Base-by-base conservation (phyloP, 2,329 filamentous ascomycete genomes). In the Lasiodiplodia sp. region DNA sequence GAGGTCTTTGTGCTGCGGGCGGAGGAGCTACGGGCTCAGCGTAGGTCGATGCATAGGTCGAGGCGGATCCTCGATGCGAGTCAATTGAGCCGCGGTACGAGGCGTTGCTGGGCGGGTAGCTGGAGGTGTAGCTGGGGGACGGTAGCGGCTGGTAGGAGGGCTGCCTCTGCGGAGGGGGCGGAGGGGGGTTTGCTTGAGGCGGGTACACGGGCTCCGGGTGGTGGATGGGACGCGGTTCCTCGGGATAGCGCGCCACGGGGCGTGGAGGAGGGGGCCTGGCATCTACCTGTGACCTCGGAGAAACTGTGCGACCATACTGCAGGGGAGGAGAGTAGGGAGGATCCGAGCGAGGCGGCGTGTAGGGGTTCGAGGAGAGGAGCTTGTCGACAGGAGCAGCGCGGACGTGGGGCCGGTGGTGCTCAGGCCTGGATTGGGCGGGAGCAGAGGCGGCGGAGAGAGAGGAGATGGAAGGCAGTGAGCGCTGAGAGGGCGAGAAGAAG, bases 71-170 rank as follows among this genome's bases (percentile, higher is more conserved):
- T 68, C 76, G 78, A 68, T 80, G 77, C n/a, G 78, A 79, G 66
- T 76, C 75, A 51, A 80, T 74, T 55, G 78, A 80, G 57, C 75
- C 75, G 47, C 78, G 78, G 74, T 77, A 79, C 72, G 77, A 73
- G 69, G 75, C 78, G 68, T 73, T 77, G 72, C 77, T 80, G 47
- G 77, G 77, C 28, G 76, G 73, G 72, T 80, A 80, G 72, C 75
- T 80, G 49, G 79, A 76, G 62, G 78, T 78, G 71, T 80, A 79
- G 71, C 74, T 77, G 64, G 79, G 78, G 60, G 78, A 80, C n/a
- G 76, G 76, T 37, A 79, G 72, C 64, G 77, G 75, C 67, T 78
- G 62, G 40, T 66, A 64, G 12, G 40, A 21, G 14, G 62, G 56
- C 31, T 68, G 66, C n/a, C 65, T 49, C 40, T 63, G 62, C 31